Percentiles rank a stretch among this genome's conserved stretches.
Conservation (phyloP, 73 alveolate species). For the Uronychia binucleata region DNA sequence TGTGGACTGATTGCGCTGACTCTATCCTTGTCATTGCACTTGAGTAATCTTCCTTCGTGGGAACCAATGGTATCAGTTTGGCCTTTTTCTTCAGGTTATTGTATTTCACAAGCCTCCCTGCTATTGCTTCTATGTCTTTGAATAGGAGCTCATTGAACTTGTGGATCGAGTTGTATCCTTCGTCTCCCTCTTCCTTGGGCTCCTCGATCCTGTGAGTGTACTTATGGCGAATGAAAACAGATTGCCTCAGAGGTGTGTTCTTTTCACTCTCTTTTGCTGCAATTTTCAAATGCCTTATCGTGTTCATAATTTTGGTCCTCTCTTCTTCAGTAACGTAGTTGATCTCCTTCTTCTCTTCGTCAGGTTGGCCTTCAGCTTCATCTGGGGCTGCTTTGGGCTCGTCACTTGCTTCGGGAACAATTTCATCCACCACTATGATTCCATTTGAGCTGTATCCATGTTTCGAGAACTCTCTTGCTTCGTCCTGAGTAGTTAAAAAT, state of each 20-base stretch:
- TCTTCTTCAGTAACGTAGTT: background rate
- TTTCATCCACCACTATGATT: background rate
- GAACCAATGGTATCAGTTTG: background rate
- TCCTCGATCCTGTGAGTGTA: background rate
- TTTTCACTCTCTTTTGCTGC: background rate
- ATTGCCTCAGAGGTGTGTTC: slow-evolving; percentile 3
- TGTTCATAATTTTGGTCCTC: background rate
- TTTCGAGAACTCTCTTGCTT: slow-evolving; percentile 12
- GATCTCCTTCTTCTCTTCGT: background rate
- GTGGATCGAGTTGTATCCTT: background rate
- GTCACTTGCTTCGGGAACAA: background rate
- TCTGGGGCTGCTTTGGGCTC: background rate
- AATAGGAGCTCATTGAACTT: background rate
- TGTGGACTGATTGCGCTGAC: background rate
- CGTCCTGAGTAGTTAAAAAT: background rate
- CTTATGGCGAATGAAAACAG: background rate
- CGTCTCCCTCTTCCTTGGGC: background rate
- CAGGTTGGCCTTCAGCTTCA: slow-evolving; percentile 9
- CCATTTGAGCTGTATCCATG: slow-evolving; percentile 1
- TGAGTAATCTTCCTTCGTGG: background rate
- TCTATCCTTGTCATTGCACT: background rate
- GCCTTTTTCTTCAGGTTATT: background rate
- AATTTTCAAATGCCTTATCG: background rate
- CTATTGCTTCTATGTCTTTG: background rate
- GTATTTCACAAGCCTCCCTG: slow-evolving; percentile 1